Evolutionary conservation across 371 early-diverging fungal species (phyloP), one percentile per base, ranked within the genome.

Genomic region (Haplosporangium sp.): DNA sequence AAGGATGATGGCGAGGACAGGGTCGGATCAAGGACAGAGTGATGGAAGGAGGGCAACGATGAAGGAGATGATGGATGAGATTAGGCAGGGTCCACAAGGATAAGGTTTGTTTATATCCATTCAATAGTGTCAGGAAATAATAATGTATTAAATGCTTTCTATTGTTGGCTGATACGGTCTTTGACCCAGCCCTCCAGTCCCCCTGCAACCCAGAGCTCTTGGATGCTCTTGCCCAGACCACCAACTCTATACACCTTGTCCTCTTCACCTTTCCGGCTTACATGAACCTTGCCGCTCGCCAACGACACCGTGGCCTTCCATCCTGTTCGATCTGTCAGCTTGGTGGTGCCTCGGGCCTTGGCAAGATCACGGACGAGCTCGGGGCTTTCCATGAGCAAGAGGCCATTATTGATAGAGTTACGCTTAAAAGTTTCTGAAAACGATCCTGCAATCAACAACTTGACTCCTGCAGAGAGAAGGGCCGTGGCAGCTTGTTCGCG

Each of bases 401-500:
- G 85, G 6, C 96, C 97, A 80, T 98, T 98, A 86, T 98, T 98
- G 77, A 98, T 92, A 18, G 96, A 95, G 67, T 98, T 98, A 56
- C 98, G 92, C 86, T 97, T 98, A 82, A 95, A 98, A 1, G 95
- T 98, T 76, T 98, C 97, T 16, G 94, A 93, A 68, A 95, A 94
- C 13, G 95, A 94, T 2, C 94, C 96, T 46, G 96, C 95, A 37
- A 98, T 83, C 59, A 97, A 89, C 60, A 95, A 82, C 38, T 87
- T 87, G 68, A 98, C 87, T 45, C 94, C 95, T 14, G 94, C 90
- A n/a, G 94, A 90, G 67, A 92, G 84, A 43, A 98, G 86, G 8
- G 95, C 95, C 0, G 98, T 98, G 5, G 98, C 97, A 0, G 98
- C 98, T 82, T 98, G 97, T 82, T 98, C 97, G 69, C 98, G 93